Evolutionary conservation across 108 stramenopile genomes (phyloP), one percentile per base, ranked within the genome.

Genomic region (Pseudonitzschia multistriata): DNA sequence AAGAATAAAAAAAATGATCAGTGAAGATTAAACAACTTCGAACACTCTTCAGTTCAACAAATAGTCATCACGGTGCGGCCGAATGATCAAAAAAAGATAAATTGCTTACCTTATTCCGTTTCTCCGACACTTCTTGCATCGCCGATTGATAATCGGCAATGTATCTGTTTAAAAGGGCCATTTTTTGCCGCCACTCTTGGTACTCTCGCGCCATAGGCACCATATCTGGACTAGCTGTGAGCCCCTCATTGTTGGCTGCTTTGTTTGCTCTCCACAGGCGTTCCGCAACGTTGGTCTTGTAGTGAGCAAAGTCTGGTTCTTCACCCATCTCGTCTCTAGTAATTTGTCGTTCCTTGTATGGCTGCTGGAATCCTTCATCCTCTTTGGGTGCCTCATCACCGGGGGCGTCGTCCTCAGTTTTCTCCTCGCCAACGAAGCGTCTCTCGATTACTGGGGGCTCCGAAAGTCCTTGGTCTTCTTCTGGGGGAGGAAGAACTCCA

Each of bases 141-240:
- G 74, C 54, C 5, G 57, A n/a, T 14, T 68, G 35, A 57, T 74
- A 74, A 6, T 54, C 65, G 11, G 61, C 66, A 15, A 74, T 35
- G 29, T 56, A 65, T 27, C 17, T 27, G 45, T 63, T 70, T 14
- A 76, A 30, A 39, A 39, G 33, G 22, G 50, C 34, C 42, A 76
- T 45, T 29, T 76, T 28, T 63, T 70, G 64, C 3, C 75, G 62
- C 50, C 63, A 70, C 3, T 5, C 27, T 37, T 76, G 69, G 28
- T 66, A 76, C 3, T 70, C 50, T 48, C 42, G 25, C 2, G 69
- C 45, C 29, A 70, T 33, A 30, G 45, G 52, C 1, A 70, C 63
- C 24, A 76, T 40, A 28, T 76, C 69, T 15, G 68, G 69, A 70
- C 69, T 66, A 3, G 62, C 2, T 24, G 42, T 49, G 37, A 62